Conservation (phyloP, 2,329 filamentous ascomycete species). For the Parascedosporium putredinis region DNA sequence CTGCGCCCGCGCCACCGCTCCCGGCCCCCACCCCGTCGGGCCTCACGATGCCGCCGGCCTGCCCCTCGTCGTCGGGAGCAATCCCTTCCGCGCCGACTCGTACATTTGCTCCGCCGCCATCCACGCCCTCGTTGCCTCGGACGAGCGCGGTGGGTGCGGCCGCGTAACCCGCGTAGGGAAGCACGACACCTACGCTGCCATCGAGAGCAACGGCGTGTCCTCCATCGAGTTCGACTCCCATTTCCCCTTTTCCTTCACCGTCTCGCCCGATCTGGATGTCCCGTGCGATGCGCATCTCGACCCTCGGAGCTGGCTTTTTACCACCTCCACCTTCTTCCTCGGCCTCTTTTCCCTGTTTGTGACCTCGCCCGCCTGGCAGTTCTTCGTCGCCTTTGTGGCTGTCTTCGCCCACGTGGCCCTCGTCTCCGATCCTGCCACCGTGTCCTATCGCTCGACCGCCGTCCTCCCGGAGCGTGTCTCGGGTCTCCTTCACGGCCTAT, state of each 20-base stretch:
- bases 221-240: conserved; percentile 57
- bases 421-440: conserved; percentile 52
- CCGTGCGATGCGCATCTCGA: conserved; percentile 44
- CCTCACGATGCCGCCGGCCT: conserved; percentile 33
- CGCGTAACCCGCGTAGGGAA: conserved; percentile 54
- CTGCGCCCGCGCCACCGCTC: conserved; percentile 36
- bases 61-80: conserved; percentile 34
- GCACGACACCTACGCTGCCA: conserved; percentile 38
- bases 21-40: conserved; percentile 48
- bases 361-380: conserved; percentile 53
- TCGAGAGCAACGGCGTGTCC: conserved; percentile 47
- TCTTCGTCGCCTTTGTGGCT: conserved; percentile 54
- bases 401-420: conserved; percentile 20
- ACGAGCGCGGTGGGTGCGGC: conserved; percentile 61
- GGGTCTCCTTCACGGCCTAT: conserved; percentile 38
- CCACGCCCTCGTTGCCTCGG: conserved; percentile 59
- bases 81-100: conserved; percentile 59
- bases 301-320: conserved; percentile 34
- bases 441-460: conserved; percentile 46
- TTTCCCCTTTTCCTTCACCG: conserved; percentile 62
- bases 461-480: conserved; percentile 51
- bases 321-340: conserved; percentile 56
- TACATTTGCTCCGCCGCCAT: conserved; percentile 70
- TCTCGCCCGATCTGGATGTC: conserved; percentile 36
- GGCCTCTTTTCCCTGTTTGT: conserved; percentile 51